phyloP scores from a whole-genome alignment of 345 rosid genomes.

The Angophora floribunda region DNA sequence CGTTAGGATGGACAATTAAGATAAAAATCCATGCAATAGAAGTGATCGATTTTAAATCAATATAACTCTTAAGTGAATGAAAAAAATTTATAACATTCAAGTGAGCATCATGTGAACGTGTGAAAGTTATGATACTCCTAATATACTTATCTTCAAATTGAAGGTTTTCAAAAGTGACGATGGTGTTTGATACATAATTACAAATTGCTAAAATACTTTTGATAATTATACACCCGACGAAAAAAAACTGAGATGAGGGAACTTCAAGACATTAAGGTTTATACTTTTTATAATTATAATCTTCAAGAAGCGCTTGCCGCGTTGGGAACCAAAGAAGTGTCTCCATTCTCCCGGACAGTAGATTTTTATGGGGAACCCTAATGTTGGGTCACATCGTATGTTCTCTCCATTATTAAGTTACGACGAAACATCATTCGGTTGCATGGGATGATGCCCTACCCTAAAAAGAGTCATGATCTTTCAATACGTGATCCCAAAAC shows the following conservation, averaged over 20 bases:
- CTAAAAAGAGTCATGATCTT: not conserved
- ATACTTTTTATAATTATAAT: not conserved
- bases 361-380: not conserved
- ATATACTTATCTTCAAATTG: too few species aligned
- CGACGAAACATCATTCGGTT: not conserved
- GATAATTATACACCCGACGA: not conserved
- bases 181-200: not conserved
- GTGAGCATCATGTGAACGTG: fast-evolving
- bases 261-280: not conserved
- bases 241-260: not conserved
- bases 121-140: too few species aligned
- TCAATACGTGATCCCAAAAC: not conserved
- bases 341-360: not conserved
- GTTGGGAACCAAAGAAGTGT: not conserved
- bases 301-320: not conserved
- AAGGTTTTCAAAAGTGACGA: slow-evolving; percentile 12
- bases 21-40: too few species aligned
- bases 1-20: too few species aligned
- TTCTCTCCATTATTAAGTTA: not conserved
- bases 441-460: not conserved
- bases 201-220: not conserved
- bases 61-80: not conserved
- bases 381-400: not conserved
- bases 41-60: not conserved
- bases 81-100: too few species aligned